These are phyloP conservation scores for Pestalotiopsis sp. DNA, from an alignment of 2,329 filamentous ascomycete species.

Conservation along the genomic window DNA sequence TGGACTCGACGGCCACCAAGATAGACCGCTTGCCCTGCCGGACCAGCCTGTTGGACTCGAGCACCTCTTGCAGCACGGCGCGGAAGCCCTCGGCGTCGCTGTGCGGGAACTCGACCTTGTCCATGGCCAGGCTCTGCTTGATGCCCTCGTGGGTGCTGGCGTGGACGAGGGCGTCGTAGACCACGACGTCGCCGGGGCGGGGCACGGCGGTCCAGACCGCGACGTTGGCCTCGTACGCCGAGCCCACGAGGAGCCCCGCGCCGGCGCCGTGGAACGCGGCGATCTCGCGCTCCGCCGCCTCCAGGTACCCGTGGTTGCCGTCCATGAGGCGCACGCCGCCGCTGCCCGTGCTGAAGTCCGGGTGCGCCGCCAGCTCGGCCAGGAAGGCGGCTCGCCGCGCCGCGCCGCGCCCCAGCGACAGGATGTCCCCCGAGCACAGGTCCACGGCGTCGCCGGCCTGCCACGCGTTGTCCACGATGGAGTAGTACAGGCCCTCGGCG, in stretches of 20 bases:
- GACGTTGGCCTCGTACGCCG: constrained; percentile 56
- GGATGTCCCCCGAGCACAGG: constrained; percentile 69
- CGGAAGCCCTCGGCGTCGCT: constrained; percentile 41
- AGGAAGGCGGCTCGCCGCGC: constrained; percentile 51
- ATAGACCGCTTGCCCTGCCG: constrained; percentile 32
- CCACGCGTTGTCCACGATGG: not conserved
- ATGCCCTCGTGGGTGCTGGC: constrained; percentile 70
- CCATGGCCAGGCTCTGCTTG: constrained; percentile 53
- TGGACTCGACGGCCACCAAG: constrained; percentile 42
- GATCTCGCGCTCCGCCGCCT: constrained; percentile 7
- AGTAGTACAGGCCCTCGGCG: not conserved
- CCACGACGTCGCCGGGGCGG: constrained; percentile 54
- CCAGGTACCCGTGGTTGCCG: constrained; percentile 16
- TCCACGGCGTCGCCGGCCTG: constrained; percentile 30
- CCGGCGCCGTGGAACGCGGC: constrained; percentile 59
- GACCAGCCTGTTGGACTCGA: constrained; percentile 33
- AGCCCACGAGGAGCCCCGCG: constrained; percentile 62
- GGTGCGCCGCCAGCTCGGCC: constrained; percentile 40
- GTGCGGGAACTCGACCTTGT: constrained; percentile 47
- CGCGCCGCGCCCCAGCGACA: constrained; percentile 56
- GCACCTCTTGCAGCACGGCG: constrained; percentile 34
- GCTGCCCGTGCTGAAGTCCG: not conserved
- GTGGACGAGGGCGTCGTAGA: constrained; percentile 70
- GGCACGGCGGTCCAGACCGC: constrained; percentile 54
- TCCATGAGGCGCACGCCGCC: not conserved